These are phyloP conservation scores for Fusarium floridanum DNA, from an alignment of 2,329 filamentous ascomycete species.

Conservation along the genomic window DNA sequence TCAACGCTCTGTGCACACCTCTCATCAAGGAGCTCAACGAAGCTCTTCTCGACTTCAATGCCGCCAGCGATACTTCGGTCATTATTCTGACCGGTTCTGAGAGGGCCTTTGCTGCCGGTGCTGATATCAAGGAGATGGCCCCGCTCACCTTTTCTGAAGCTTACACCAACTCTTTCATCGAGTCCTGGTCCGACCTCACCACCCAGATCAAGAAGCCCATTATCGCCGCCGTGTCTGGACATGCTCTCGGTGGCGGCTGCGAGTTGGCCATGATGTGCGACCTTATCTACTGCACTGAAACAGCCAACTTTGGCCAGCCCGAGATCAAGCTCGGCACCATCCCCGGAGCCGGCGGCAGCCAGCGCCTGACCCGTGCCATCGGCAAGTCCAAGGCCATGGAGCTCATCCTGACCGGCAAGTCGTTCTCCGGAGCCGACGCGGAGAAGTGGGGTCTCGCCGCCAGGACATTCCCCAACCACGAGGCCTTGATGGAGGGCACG, in stretches of 20 bases:
- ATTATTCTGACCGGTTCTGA: slow-evolving; percentile 90
- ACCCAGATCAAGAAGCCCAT: slow-evolving; percentile 91
- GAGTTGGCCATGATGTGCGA: slow-evolving; percentile 99
- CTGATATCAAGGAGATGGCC: slow-evolving; percentile 99
- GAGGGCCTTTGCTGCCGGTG: slow-evolving; percentile 93
- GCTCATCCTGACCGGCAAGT: slow-evolving; percentile 86
- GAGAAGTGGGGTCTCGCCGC: slow-evolving; percentile 93
- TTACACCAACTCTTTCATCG: slow-evolving; percentile 93
- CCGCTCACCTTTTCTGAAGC: slow-evolving; percentile 89
- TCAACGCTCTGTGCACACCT: slow-evolving; percentile 93
- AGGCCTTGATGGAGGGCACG: slow-evolving; percentile 84
- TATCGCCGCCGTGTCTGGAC: slow-evolving; percentile 93
- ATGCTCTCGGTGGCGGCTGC: slow-evolving; percentile 94
- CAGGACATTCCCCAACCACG: slow-evolving; percentile 81
- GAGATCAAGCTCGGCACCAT: slow-evolving; percentile 96
- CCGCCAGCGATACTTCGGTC: slow-evolving; percentile 76
- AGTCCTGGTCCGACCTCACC: slow-evolving; percentile 90
- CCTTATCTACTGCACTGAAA: slow-evolving; percentile 88
- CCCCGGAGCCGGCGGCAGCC: slow-evolving; percentile 91
- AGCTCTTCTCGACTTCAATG: slow-evolving; percentile 78
- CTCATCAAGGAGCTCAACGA: slow-evolving; percentile 91
- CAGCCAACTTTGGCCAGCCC: slow-evolving; percentile 93
- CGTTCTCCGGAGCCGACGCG: slow-evolving; percentile 86
- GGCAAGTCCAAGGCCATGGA: slow-evolving; percentile 93
- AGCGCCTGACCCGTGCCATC: slow-evolving; percentile 85